A percentile compares a stretch with the other conserved stretches of the same genome.
phyloP scores from a whole-genome alignment of 2,329 filamentous ascomycete species.

The Trichoderma lentiforme region DNA sequence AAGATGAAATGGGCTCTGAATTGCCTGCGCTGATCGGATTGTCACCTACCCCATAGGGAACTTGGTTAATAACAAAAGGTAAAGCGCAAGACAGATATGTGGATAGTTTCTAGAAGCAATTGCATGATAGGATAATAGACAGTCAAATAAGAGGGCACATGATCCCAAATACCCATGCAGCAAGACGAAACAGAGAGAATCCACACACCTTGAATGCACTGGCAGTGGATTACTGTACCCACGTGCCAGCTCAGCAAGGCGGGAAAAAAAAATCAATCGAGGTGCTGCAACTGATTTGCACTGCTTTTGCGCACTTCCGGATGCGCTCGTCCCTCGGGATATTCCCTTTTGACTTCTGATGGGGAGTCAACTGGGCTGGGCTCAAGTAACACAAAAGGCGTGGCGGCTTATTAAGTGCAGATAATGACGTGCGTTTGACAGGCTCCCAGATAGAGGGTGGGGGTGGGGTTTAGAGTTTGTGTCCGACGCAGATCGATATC shows the following conservation, averaged over 20 bases:
- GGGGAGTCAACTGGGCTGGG: not conserved
- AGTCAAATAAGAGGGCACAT: conserved; percentile 4
- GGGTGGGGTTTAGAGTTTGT: conserved; percentile 10
- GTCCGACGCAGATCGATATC: conserved; percentile 5
- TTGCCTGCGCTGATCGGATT: not conserved
- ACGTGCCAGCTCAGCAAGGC: conserved; percentile 7
- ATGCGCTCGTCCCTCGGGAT: not conserved
- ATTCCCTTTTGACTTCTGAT: not conserved
- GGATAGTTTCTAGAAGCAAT: not conserved
- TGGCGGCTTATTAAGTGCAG: conserved; percentile 16
- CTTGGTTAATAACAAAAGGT: conserved; percentile 1
- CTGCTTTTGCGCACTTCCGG: not conserved
- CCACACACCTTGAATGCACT: conserved; percentile 7
- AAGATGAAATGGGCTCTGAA: not conserved
- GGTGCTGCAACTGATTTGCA: not conserved
- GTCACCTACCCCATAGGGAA: conserved; percentile 11
- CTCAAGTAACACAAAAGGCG: not conserved
- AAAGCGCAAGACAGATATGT: not conserved
- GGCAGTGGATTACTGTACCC: conserved; percentile 8
- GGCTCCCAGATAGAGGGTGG: conserved; percentile 14
- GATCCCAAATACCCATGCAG: conserved; percentile 8
- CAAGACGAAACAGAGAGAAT: not conserved
- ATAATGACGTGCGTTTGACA: conserved; percentile 16
- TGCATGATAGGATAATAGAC: not conserved
- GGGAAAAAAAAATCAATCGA: not conserved